Base-by-base conservation (phyloP, 257 asterid genomes). In the Gentiana straminea region DNA sequence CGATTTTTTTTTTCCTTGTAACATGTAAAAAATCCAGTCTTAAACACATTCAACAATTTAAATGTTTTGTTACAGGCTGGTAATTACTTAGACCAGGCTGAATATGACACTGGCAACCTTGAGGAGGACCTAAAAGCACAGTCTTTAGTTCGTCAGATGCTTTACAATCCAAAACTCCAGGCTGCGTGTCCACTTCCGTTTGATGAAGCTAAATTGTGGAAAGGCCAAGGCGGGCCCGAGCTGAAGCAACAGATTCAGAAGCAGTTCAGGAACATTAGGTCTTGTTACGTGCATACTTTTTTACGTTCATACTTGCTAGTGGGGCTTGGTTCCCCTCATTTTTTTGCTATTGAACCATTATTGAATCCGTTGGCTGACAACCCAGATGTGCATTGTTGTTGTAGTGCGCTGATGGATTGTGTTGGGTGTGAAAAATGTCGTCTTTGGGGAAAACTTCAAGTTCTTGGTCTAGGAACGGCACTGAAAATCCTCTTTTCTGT, bases 351-450 rank as follows among this genome's bases (percentile, higher is more conserved):
- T 39, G 37, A 15, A 2, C 54, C 5, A 33, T 51, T 37, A 38
- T 39, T 38, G 24, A 49, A n/a, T 11, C 8, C 7, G 45, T 43
- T 3, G 3, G 57, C 3, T 4, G 49, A 10, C 4, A 1, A 9
- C 5, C 35, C 7, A 35, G 7, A 10, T 54, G 32, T 37, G 48
- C 1, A 33, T 55, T 33, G 15, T 12, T 41, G 3, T 57, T 67
- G 74, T 82, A 89, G 97, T 49, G 88, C 90, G 59, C 64, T 89
- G 70, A 89, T 89, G 87, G 97, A 89, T 65, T 89, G 97, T 74
- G 94, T 89, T 55, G 97, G 97, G 60, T 89, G 95, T 34, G 97
- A 89, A 63, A 89, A 89, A 77, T 89, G 97, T 63, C 95, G 95
- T 45, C 87, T 89, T 43, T 86, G 97, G 97, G 95, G 95, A 39